These are phyloP conservation scores for Glycyrrhiza uralensis DNA, from an alignment of 306 rosid species.

Conservation along the genomic window DNA sequence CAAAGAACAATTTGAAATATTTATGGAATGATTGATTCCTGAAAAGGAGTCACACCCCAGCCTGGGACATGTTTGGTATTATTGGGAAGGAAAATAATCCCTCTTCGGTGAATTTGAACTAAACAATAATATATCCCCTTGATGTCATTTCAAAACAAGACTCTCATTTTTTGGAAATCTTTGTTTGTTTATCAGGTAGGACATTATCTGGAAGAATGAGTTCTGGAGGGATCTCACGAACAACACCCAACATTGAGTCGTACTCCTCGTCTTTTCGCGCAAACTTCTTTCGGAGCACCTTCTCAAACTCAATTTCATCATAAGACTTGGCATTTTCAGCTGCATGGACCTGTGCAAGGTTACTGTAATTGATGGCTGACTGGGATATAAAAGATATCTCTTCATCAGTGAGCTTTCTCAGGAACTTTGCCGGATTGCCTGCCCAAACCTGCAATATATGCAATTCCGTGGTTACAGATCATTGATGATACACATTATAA, in stretches of 20 bases:
- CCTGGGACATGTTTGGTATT: slow-evolving; percentile 47
- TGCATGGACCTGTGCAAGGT: slow-evolving; percentile 94
- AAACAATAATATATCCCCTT: slow-evolving; percentile 30
- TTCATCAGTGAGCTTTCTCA: slow-evolving; percentile 86
- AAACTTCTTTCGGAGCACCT: slow-evolving; percentile 84
- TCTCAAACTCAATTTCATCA: slow-evolving; percentile 82
- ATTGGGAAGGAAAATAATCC: slow-evolving; percentile 54
- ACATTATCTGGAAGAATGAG: slow-evolving; percentile 76
- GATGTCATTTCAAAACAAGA: slow-evolving; percentile 38
- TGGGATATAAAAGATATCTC: slow-evolving; percentile 82
- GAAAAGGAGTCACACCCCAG: slow-evolving; percentile 36
- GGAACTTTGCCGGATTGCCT: slow-evolving; percentile 92
- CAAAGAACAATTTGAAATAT: slow-evolving; percentile 22
- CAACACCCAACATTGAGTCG: slow-evolving; percentile 79
- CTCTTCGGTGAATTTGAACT: slow-evolving; percentile 51
- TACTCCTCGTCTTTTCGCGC: slow-evolving; percentile 80
- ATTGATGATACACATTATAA: background rate
- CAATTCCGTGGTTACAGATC: slow-evolving; percentile 10
- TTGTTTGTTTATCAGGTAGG: slow-evolving; percentile 62
- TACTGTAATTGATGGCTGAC: slow-evolving; percentile 73
- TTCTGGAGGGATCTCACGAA: slow-evolving; percentile 81
- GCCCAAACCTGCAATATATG: slow-evolving; percentile 76
- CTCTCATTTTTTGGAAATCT: slow-evolving; percentile 31
- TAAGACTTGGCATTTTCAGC: slow-evolving; percentile 76
- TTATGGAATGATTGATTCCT: slow-evolving; percentile 22